Base-by-base conservation (phyloP, 1,139 yeast species). In the Kurtzmaniella quercitrusa region DNA sequence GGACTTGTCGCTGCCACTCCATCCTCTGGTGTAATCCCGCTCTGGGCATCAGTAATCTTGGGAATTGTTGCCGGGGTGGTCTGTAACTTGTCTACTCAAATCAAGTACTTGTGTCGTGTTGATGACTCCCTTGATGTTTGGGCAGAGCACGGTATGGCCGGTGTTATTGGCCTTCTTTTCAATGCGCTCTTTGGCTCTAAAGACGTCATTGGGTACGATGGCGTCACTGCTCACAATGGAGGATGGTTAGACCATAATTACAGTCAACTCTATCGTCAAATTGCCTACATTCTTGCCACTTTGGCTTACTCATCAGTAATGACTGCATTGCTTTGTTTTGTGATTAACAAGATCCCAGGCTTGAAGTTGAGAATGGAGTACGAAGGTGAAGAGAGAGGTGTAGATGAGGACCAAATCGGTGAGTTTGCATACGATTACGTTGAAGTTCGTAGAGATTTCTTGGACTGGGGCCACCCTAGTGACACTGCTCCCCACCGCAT, bases 81-180 rank as follows among this genome's bases (percentile, higher is more conserved):
- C 38, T 93, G 98, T 77, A 91, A 93, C 72, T 87, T 87, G 59
- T 73, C 96, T 46, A 91, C 98, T 45, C 86, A 89, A 59, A 68
- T 93, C 63, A 93, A 93, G 68, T 89, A 86, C 60, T 66, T 88
- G 48, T 70, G 85, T 44, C 77, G 77, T 48, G 93, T 90, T 46
- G 98, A 93, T 63, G 98, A 93, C 66, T 84, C 97, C 3, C 74
- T 93, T 57, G 98, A 93, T 83, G 85, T 91, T 41, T 77, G 93
- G 62, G 98, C 98, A 18, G 98, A 91, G 80, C 98, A 93, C 84
- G 98, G 96, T 44, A 77, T 93, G 57, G 98, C 98, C 0, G 98
- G 98, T 33, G 75, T 90, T 41, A 77, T 93, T 42, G 98, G 98
- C 0, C 75, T 91, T 39, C 48, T 93, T 12, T 90, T 89, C 68